These are phyloP conservation scores for Trifolium repens DNA, from an alignment of 306 rosid species.

Conservation along the genomic window DNA sequence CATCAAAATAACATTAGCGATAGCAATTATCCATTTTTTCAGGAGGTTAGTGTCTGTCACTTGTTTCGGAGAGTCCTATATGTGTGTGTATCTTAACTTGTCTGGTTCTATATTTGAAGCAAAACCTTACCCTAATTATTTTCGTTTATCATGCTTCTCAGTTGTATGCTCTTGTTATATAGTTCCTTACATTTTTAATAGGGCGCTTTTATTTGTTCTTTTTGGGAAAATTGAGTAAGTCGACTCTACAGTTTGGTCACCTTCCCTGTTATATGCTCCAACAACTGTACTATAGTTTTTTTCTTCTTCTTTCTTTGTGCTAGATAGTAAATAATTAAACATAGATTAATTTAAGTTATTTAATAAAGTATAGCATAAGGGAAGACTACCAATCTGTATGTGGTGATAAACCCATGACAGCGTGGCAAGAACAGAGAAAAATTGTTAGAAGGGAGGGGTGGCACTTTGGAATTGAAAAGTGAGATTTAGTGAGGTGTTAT, in stretches of 20 bases:
- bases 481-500: background rate
- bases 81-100: background rate
- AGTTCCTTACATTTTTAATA: slow-evolving; percentile 21
- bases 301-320: background rate
- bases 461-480: background rate
- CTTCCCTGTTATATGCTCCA: background rate
- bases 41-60: slow-evolving; percentile 57
- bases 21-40: slow-evolving; percentile 51
- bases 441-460: background rate
- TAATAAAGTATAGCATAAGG: background rate
- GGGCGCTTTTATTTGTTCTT: slow-evolving; percentile 20
- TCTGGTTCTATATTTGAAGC: slow-evolving; percentile 26
- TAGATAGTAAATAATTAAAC: slow-evolving; percentile 4
- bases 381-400: background rate
- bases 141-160: slow-evolving; percentile 5
- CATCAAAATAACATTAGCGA: slow-evolving; percentile 51
- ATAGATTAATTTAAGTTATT: background rate
- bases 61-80: slow-evolving; percentile 10
- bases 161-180: slow-evolving; percentile 7
- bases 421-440: background rate
- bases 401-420: background rate
- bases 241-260: background rate
- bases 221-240: slow-evolving; percentile 8
- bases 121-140: slow-evolving; percentile 14
- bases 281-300: background rate